Percentiles rank a stretch among this genome's conserved stretches.
These are phyloP conservation scores for Tagetes patula DNA, from an alignment of 129 eudicot species.

Conservation along the genomic window DNA sequence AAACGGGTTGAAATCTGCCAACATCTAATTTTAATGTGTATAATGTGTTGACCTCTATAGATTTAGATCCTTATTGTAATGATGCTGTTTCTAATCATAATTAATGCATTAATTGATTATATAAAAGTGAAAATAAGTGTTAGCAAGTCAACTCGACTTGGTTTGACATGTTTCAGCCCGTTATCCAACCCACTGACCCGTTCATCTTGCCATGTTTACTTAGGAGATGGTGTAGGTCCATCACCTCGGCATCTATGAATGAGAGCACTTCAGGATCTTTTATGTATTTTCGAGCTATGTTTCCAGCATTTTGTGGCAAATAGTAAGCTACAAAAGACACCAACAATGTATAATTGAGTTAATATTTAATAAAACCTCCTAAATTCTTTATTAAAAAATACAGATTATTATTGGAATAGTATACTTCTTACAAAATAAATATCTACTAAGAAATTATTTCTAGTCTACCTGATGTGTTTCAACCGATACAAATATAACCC, in stretches of 20 bases:
- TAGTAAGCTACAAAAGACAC: slow-evolving; percentile 75
- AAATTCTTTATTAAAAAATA: background rate
- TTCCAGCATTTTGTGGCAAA: slow-evolving; percentile 98
- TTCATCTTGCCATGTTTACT: slow-evolving; percentile 7
- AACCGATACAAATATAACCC: background rate
- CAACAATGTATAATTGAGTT: slow-evolving; percentile 13
- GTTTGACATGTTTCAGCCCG: background rate
- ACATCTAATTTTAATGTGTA: background rate
- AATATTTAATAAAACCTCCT: background rate
- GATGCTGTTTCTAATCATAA: background rate
- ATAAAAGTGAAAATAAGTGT: background rate
- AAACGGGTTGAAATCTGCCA: background rate
- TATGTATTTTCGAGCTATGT: slow-evolving; percentile 77
- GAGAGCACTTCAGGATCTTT: slow-evolving; percentile 80
- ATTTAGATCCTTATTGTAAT: background rate
- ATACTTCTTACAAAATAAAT: background rate
- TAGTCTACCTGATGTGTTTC: background rate
- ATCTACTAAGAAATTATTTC: background rate
- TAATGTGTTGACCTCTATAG: background rate
- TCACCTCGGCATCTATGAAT: slow-evolving; percentile 99
- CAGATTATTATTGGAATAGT: background rate
- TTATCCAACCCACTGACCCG: background rate
- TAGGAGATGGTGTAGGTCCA: slow-evolving; percentile 24
- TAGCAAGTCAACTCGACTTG: background rate
- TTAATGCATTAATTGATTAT: background rate